A percentile compares a stretch with the other conserved stretches of the same genome.
Evolutionary conservation across 164 flowering plant species (phyloP).

Genomic region (Warburgia ugandensis): DNA sequence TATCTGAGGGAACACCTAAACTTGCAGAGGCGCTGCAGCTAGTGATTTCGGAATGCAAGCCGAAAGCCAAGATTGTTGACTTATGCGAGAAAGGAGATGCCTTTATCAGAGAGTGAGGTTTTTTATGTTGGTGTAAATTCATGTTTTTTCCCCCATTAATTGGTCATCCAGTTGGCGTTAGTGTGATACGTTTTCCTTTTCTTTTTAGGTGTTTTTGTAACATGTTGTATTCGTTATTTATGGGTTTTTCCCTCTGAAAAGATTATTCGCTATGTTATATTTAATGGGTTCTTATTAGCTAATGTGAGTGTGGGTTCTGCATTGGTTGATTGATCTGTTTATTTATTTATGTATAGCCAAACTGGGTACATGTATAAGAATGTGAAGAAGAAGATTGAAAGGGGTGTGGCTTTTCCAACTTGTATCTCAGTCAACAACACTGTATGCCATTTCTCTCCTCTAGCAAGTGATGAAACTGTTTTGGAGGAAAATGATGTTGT

Average conservation of each 20-base stretch:
- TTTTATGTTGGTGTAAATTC: conserved; percentile 1
- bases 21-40: conserved; percentile 83
- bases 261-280: neutral
- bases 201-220: neutral
- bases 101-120: conserved; percentile 67
- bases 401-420: conserved; percentile 92
- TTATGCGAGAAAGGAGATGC: conserved; percentile 85
- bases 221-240: neutral
- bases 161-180: neutral
- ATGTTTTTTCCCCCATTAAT: neutral
- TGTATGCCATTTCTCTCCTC: conserved; percentile 86
- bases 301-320: neutral
- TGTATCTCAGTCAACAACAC: conserved; percentile 89
- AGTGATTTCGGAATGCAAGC: conserved; percentile 73
- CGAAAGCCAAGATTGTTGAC: conserved; percentile 77
- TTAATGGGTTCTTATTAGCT: neutral
- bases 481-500: conserved; percentile 76
- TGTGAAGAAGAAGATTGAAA: conserved; percentile 89
- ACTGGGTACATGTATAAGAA: conserved; percentile 85
- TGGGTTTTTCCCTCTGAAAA: neutral
- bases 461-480: conserved; percentile 76
- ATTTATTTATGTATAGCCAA: conserved; percentile 40
- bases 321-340: neutral
- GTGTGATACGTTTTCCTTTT: neutral
- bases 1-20: neutral